These are phyloP conservation scores for Zygosaccharomyces siamensis DNA, from an alignment of 805 yeast genomes.

Conservation along the genomic window DNA sequence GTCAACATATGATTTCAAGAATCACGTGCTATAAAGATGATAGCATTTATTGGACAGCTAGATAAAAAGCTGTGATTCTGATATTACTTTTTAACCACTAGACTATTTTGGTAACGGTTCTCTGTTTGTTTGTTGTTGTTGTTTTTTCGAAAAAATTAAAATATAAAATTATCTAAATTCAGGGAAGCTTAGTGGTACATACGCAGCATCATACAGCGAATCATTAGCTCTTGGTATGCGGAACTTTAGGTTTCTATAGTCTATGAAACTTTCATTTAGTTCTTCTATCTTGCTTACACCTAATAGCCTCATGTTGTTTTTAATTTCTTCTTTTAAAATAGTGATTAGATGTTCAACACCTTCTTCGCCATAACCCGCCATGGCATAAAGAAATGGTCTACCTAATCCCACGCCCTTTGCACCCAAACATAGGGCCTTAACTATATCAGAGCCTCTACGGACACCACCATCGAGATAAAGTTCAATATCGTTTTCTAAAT, in stretches of 20 bases:
- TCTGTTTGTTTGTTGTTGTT: no score
- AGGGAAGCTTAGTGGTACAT: constrained; percentile 12
- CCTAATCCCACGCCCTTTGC: constrained; percentile 75
- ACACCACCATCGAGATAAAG: constrained; percentile 74
- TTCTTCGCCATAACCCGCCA: constrained; percentile 73
- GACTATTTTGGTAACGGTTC: no score
- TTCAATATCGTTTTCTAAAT: constrained; percentile 49
- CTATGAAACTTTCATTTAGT: constrained; percentile 40
- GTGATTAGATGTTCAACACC: constrained; percentile 66
- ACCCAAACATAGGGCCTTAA: constrained; percentile 72
- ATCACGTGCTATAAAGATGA: no score
- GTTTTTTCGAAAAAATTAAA: neutral
- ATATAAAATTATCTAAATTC: constrained; percentile 3
- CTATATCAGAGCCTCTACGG: constrained; percentile 69
- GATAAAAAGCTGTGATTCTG: no score
- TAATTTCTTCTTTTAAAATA: constrained; percentile 55
- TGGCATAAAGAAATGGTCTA: constrained; percentile 69
- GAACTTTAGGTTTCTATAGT: constrained; percentile 26
- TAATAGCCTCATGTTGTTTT: constrained; percentile 59
- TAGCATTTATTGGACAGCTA: no score
- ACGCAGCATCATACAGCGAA: constrained; percentile 18
- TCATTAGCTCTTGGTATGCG: constrained; percentile 37
- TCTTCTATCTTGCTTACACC: constrained; percentile 52
- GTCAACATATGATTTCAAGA: no score
- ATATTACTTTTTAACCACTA: no score